Base-by-base conservation (phyloP, 257 asterid genomes). In the Solanum tarapatanum region DNA sequence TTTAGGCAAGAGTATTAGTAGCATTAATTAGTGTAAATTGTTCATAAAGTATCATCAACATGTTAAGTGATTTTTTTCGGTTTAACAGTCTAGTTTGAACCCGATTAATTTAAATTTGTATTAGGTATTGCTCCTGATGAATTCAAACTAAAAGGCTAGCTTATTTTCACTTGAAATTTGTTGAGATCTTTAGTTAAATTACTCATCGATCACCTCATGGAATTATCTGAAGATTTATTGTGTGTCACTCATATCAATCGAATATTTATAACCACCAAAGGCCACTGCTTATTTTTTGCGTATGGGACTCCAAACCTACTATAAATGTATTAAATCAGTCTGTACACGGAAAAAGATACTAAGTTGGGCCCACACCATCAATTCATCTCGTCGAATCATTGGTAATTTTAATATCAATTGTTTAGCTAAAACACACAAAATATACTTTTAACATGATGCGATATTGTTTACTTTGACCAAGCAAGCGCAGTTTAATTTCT, bases 401-500 rank as follows among this genome's bases (percentile, higher is more conserved):
- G 4, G 4, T 64, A n/a, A 64, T 24, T 66, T 5, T 24, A 6
- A 12, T 12, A 66, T 13, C 8, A 66, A 13, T 24, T 66, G 1
- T 24, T 24, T 51, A 2, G 23, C 32, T n/a, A n/a, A 64, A 64
- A 64, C 8, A 64, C 3, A n/a, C 9, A 6, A 24, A 66, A 66
- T 66, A 66, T 66, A 66, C 4, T 26, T 14, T 26, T 26, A 26
- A 0, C 0, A 0, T 26, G 17, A 68, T 12, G 4, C 3, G 21
- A 12, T 26, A 68, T 26, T 66, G 0, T 66, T 64, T 1, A 4
- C 7, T n/a, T 62, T 62, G 14, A 8, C 5, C 16, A 62, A 62
- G 3, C 30, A 4, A 1, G 2, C 0, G 1, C 3, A 0, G 2
- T 48, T 48, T 48, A 14, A 2, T 48, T 45, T 13, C 21, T 0